Evolutionary conservation across 495 filamentous ascomycete genomes (phyloP).

Genomic region (Amniculicola lignicola): DNA sequence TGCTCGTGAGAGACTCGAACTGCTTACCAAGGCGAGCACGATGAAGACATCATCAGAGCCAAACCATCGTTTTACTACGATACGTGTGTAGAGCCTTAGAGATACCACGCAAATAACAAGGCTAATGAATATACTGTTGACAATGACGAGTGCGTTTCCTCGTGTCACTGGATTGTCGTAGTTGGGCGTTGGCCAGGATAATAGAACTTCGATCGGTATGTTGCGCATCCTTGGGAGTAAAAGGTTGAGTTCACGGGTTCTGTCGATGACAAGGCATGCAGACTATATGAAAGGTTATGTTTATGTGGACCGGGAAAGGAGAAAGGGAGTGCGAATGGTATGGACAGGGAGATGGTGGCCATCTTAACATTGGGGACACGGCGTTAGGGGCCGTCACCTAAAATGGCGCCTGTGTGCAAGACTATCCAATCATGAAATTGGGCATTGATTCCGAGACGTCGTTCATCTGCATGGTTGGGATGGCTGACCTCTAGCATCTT

Average conservation of each 20-base stretch:
- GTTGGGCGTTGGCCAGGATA: constrained; percentile 35
- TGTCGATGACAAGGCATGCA: too few species aligned
- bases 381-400: too few species aligned
- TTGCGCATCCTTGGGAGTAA: constrained; percentile 29
- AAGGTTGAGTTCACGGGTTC: background rate
- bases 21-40: constrained; percentile 32
- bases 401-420: too few species aligned
- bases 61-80: constrained; percentile 36
- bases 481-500: too few species aligned
- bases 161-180: constrained; percentile 36
- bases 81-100: constrained; percentile 35
- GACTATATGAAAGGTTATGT: background rate
- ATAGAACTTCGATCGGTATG: constrained; percentile 32
- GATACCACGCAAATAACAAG: constrained; percentile 32
- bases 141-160: constrained; percentile 34
- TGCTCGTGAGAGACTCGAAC: background rate
- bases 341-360: background rate
- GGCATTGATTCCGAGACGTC: too few species aligned
- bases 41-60: constrained; percentile 37
- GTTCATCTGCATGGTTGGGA: too few species aligned
- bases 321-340: background rate
- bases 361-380: too few species aligned
- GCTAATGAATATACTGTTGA: constrained; percentile 37
- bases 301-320: background rate
- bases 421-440: too few species aligned